These are phyloP conservation scores for Hibiscus syriacus DNA, from an alignment of 345 rosid species.

Conservation along the genomic window DNA sequence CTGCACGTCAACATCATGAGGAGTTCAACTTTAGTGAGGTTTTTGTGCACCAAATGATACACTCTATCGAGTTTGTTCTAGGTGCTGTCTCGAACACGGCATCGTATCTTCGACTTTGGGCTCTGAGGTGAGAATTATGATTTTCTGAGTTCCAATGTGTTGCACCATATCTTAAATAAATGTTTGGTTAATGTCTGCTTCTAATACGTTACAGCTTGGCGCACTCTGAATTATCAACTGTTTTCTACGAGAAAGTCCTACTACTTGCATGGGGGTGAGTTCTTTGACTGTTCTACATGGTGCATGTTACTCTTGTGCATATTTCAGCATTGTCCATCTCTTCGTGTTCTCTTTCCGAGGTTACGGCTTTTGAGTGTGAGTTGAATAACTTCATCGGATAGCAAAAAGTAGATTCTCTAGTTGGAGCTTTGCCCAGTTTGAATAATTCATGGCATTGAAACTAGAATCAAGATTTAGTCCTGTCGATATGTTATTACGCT, in stretches of 20 bases:
- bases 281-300: background rate
- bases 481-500: background rate
- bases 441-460: background rate
- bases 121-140: slow-evolving; percentile 56
- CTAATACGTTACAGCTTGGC: slow-evolving; percentile 63
- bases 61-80: slow-evolving; percentile 90
- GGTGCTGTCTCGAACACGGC: slow-evolving; percentile 99
- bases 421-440: background rate
- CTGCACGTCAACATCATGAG: slow-evolving; percentile 67
- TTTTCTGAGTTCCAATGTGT: background rate
- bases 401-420: background rate
- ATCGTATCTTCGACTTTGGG: slow-evolving; percentile 99
- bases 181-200: slow-evolving; percentile 4
- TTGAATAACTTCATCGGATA: slow-evolving; percentile 3
- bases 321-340: background rate
- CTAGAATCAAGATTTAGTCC: background rate
- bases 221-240: slow-evolving; percentile 91
- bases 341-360: too few species aligned
- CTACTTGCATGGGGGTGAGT: slow-evolving; percentile 98
- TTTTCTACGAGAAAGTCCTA: slow-evolving; percentile 93
- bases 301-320: background rate
- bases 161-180: background rate
- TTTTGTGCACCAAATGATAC: slow-evolving; percentile 99
- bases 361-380: background rate
- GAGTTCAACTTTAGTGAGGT: slow-evolving; percentile 95